A percentile compares a stretch with the other conserved stretches of the same genome.
Evolutionary conservation across 345 rosid genomes (phyloP).

Genomic region (Carallia brachiata): DNA sequence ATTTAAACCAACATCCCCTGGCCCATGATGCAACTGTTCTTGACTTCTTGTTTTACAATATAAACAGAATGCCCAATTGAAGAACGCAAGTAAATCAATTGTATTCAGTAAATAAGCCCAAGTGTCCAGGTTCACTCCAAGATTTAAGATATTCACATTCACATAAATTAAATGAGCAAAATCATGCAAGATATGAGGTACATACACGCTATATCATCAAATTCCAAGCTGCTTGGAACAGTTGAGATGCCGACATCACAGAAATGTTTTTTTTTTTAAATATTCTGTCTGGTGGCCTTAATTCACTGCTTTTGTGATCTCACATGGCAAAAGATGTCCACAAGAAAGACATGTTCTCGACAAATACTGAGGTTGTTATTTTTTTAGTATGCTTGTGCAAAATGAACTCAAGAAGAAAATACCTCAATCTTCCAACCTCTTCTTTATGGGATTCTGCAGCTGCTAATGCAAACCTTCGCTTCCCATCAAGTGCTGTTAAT

Average conservation of each 20-base stretch:
- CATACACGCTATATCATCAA: background rate
- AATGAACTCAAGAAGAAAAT: slow-evolving; percentile 17
- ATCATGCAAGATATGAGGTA: background rate
- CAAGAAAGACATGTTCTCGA: background rate
- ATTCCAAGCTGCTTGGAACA: slow-evolving; percentile 1
- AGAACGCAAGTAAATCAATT: background rate
- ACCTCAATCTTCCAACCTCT: slow-evolving; percentile 95
- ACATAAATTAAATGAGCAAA: background rate
- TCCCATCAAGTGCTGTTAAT: slow-evolving; percentile 96
- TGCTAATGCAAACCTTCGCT: slow-evolving; percentile 95
- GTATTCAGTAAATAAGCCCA: background rate
- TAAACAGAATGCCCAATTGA: background rate
- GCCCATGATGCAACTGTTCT: too few relatives aligned
- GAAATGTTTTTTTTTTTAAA: background rate
- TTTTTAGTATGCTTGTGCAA: background rate
- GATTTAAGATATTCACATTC: background rate
- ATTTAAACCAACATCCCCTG: background rate
- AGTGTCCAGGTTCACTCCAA: background rate
- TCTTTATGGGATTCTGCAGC: slow-evolving; percentile 85
- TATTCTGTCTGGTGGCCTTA: background rate
- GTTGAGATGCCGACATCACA: background rate
- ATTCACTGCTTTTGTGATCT: background rate
- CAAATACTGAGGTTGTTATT: background rate
- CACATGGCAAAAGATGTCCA: background rate
- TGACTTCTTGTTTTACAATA: too few relatives aligned